These are phyloP conservation scores for Neurospora sp. DNA, from an alignment of 495 filamentous ascomycete genomes.

Conservation along the genomic window DNA sequence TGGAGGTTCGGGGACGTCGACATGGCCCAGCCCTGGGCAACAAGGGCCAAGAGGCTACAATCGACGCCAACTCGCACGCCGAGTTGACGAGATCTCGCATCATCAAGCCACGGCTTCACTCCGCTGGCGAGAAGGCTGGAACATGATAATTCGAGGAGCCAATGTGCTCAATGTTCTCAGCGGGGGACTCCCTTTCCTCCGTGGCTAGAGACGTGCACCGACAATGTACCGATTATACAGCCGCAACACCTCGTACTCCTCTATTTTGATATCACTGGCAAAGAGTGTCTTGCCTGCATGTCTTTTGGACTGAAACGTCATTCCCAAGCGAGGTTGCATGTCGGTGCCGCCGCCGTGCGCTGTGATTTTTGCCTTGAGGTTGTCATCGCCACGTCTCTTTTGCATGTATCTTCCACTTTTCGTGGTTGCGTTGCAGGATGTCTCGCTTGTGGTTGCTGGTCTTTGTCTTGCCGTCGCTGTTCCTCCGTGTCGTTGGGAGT, in stretches of 20 bases:
- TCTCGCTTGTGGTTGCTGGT: not conserved
- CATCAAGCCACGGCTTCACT: not conserved
- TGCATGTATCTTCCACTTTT: not conserved
- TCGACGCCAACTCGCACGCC: not conserved
- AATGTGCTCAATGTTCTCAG: not conserved
- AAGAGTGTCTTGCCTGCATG: not conserved
- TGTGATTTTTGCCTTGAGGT: not conserved
- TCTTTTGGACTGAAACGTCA: not conserved
- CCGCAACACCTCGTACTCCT: not conserved
- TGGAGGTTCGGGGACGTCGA: not conserved
- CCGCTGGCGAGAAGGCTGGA: not conserved
- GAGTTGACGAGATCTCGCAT: not conserved
- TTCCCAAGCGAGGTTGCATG: not conserved
- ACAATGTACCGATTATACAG: not conserved
- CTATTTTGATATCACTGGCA: not conserved
- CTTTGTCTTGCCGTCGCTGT: not conserved
- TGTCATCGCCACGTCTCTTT: not conserved
- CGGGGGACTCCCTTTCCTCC: not conserved
- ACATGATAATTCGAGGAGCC: not conserved
- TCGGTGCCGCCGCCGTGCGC: not conserved
- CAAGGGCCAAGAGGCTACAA: not conserved
- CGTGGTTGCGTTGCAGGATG: not conserved
- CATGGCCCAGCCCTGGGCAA: not conserved
- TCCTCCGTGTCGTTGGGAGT: not conserved
- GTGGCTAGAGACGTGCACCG: not conserved